These are phyloP conservation scores for Nevesoporus exiguus DNA, from an alignment of 768 basidiomycete genomes.

Conservation along the genomic window DNA sequence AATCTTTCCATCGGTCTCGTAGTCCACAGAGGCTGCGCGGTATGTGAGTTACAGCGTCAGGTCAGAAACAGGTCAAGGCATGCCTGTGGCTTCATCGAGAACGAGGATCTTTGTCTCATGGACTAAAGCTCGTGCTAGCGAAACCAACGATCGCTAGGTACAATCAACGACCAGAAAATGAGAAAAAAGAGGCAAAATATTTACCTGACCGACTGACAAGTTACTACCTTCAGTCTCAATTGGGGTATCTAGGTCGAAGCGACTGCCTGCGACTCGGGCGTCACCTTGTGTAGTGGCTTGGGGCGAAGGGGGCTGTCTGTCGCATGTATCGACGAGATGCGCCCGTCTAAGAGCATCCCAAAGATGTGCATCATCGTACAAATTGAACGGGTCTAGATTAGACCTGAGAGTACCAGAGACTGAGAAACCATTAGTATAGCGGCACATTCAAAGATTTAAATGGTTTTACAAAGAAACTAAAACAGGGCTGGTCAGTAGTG, in stretches of 20 bases:
- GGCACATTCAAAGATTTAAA: slow-evolving; percentile 7
- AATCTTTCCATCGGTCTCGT: slow-evolving; percentile 87
- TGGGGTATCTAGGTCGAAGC: slow-evolving; percentile 78
- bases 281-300: slow-evolving; percentile 38
- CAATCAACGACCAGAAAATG: slow-evolving; percentile 24
- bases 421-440: slow-evolving; percentile 18
- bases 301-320: slow-evolving; percentile 19
- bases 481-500: neutral
- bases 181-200: neutral
- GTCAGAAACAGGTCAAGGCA: neutral
- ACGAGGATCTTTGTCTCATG: slow-evolving; percentile 82
- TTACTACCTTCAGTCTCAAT: slow-evolving; percentile 88
- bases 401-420: slow-evolving; percentile 80
- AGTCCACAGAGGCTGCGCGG: slow-evolving; percentile 69
- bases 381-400: slow-evolving; percentile 87
- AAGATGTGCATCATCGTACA: slow-evolving; percentile 78
- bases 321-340: slow-evolving; percentile 64
- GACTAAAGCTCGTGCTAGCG: slow-evolving; percentile 85
- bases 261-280: slow-evolving; percentile 37
- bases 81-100: slow-evolving; percentile 86
- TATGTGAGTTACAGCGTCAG: neutral
- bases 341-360: slow-evolving; percentile 89
- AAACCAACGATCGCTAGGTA: slow-evolving; percentile 76
- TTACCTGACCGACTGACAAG: slow-evolving; percentile 59
- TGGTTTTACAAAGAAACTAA: slow-evolving; percentile 38